Conservation (phyloP, 2,329 filamentous ascomycete species). For the Boeremia lycopersici region DNA sequence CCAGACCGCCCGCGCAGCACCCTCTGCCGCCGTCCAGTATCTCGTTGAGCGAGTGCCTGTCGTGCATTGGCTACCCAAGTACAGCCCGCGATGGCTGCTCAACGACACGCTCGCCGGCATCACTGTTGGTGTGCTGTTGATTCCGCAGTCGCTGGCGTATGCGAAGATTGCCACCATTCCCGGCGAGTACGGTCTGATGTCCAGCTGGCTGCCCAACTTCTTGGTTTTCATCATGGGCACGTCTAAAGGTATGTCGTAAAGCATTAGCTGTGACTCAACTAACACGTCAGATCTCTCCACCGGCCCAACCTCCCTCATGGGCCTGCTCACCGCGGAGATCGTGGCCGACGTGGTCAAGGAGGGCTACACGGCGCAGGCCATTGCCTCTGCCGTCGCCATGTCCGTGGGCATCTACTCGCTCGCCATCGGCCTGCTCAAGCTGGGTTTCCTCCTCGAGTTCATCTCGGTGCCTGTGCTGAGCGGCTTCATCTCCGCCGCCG, state of each 20-base stretch:
- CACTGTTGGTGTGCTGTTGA: slow-evolving; percentile 77
- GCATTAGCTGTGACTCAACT: slow-evolving; percentile 40
- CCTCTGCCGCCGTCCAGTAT: slow-evolving; percentile 62
- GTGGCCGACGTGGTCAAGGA: slow-evolving; percentile 60
- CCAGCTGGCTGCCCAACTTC: slow-evolving; percentile 96
- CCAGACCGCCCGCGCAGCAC: slow-evolving; percentile 50
- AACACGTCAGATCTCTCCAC: slow-evolving; percentile 65
- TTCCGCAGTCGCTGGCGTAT: slow-evolving; percentile 95
- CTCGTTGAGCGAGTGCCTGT: slow-evolving; percentile 66
- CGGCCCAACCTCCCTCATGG: slow-evolving; percentile 69
- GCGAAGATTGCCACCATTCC: slow-evolving; percentile 90
- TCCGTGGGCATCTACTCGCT: slow-evolving; percentile 68
- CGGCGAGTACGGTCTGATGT: slow-evolving; percentile 82
- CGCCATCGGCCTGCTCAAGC: slow-evolving; percentile 64
- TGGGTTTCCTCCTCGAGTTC: slow-evolving; percentile 70
- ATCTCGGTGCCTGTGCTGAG: slow-evolving; percentile 68
- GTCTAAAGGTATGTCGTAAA: slow-evolving; percentile 36
- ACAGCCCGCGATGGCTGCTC: slow-evolving; percentile 65
- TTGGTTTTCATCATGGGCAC: slow-evolving; percentile 96
- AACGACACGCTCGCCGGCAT: slow-evolving; percentile 68
- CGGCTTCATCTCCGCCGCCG: slow-evolving; percentile 70
- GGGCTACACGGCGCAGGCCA: slow-evolving; percentile 58
- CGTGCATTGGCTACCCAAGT: slow-evolving; percentile 66
- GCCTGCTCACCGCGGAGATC: slow-evolving; percentile 67
- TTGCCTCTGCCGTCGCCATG: slow-evolving; percentile 67